Base-by-base conservation (phyloP, 208 protist genomes). In the Kentomonas sorsogonicus region DNA sequence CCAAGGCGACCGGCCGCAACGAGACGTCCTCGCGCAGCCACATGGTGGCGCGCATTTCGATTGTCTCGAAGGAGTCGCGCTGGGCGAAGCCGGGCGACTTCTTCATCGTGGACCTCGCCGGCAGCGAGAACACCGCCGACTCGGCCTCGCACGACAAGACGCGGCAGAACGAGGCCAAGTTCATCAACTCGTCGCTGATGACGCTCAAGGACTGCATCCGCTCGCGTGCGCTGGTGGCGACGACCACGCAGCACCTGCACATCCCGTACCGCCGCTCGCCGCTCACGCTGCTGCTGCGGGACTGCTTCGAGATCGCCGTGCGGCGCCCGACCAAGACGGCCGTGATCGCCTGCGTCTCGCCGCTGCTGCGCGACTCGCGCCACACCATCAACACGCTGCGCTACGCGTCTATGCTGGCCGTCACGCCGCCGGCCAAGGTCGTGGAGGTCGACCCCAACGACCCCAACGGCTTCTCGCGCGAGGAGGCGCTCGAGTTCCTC, bases 161-260 rank as follows among this genome's bases (percentile, higher is more conserved):
- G 18, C 75, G 86, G 3, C 82, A 90, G 47, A 67, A 68, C 27
- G 85, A 95, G 56, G 80, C 89, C 22, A 91, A 92, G 52, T 92
- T 93, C 59, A 95, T 95, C 47, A 95, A 95, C 66, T 89, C 89
- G 7, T 95, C 89, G n/a, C 66, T 95, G n/a, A 95, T 95, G 89
- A 93, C 86, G 0, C 66, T 95, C 34, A 95, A 95, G 56, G 89
- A 95, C 52, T 95, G 89, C 65, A 93, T 95, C 58, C 77, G 89
- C 26, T 60, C 83, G 15, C 77, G 85, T 10, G 85, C 78, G 1
- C 70, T 85, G 16, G 78, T 79, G 13, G 70, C 79, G 0, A 90
- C 74, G 3, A 93, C 83, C 56, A 70, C 74, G 30, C 72, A 75
- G 47, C 89, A 95, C 57, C 53, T 93, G 43, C 88, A 95, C 66